Evolutionary conservation across 2,329 filamentous ascomycete genomes (phyloP), one percentile per base, ranked within the genome.

Genomic region (Elsinoe arachidis): DNA sequence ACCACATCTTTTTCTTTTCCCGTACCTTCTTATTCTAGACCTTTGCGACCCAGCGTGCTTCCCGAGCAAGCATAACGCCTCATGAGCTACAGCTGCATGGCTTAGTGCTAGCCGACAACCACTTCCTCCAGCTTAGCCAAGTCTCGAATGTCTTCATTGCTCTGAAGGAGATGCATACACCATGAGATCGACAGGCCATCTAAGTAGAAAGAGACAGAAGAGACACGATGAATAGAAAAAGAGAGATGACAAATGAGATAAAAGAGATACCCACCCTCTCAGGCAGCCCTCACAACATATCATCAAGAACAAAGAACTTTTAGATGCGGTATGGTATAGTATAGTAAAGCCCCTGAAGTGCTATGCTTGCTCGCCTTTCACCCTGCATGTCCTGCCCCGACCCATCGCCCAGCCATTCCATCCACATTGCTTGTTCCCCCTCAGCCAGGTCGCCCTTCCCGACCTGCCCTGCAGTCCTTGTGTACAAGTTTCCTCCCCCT

Each of bases 301-400:
- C 47, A 38, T 12, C 9, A 39, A 17, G 35, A 39, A 54, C 51
- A 19, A 39, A 19, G 19, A 38, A 54, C 37, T 41, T 54, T 54
- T 54, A 30, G 34, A 54, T 54, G 51, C 21, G 51, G 51, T 38
- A 54, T 38, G 37, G 51, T 54, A 51, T 51, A 51, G 46, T 51
- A 51, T 34, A 51, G 46, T 51, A 35, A 51, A 51, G 46, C 34
- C 46, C 19, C 26, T 26, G 21, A 35, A 26, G 23, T 34, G 26
- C 46, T 51, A 51, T 51, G 33, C 17, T 14, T 51, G 14, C 26
- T 26, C 35, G 46, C 46, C 46, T 26, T 34, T 51, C 44, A n/a
- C 44, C 26, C 43, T 21, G 6, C 43, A 2, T 26, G 4, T 26
- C 17, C 11, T 17, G 4, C 19, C 43, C 26, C 37, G 6, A 23